Evolutionary conservation across 805 yeast species (phyloP).

Genomic region (Pichia californica): DNA sequence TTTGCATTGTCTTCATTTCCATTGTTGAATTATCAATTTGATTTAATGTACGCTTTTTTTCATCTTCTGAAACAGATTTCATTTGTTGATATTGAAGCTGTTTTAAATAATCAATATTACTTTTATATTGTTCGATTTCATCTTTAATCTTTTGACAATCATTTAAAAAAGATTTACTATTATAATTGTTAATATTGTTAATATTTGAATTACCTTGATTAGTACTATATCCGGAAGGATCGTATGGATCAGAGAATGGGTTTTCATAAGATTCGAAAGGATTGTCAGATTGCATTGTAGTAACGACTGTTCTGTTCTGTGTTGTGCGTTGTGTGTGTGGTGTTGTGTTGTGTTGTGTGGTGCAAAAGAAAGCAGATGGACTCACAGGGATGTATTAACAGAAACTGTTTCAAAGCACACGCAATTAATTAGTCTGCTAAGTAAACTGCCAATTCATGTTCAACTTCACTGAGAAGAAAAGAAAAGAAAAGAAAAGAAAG

Average conservation of each 20-base stretch:
- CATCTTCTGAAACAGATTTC: conserved; percentile 9
- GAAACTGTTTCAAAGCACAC: too few relatives aligned
- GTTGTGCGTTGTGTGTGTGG: too few relatives aligned
- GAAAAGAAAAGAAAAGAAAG: too few relatives aligned
- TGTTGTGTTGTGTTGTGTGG: too few relatives aligned
- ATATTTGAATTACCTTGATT: not conserved
- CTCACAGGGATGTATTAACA: too few relatives aligned
- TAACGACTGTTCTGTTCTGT: not conserved
- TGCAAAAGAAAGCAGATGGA: too few relatives aligned
- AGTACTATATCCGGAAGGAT: not conserved
- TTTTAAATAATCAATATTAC: conserved; percentile 6
- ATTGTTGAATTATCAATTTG: conserved; percentile 10
- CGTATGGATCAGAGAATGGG: conserved; percentile 10
- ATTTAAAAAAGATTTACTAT: not conserved
- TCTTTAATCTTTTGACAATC: conserved; percentile 7
- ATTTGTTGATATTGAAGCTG: conserved; percentile 13
- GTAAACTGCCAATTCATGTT: too few relatives aligned
- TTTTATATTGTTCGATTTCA: conserved; percentile 7
- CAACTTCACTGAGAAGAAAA: too few relatives aligned
- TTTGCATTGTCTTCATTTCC: conserved; percentile 10
- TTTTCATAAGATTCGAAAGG: conserved; percentile 11
- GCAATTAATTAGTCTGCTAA: too few relatives aligned
- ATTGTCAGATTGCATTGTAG: conserved; percentile 6
- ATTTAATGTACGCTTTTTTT: conserved; percentile 3
- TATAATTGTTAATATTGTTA: not conserved